Evolutionary conservation across 1,139 yeast genomes (phyloP).

Genomic region (Saccharomycopsis crataegensis): DNA sequence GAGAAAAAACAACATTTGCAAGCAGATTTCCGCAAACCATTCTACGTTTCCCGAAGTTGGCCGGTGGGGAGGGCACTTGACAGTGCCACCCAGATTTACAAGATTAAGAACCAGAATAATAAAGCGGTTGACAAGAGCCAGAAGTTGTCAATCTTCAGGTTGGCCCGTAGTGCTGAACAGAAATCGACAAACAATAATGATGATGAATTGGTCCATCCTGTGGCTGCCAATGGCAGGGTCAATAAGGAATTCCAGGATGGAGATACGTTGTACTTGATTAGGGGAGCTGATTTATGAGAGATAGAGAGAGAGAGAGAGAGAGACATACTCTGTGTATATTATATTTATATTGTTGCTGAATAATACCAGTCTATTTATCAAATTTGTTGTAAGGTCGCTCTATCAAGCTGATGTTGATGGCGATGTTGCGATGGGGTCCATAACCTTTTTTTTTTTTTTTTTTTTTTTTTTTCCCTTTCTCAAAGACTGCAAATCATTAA

Average conservation of each 20-base stretch:
- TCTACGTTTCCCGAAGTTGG: slow-evolving; percentile 57
- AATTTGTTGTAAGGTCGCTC: no score
- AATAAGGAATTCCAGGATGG: slow-evolving; percentile 39
- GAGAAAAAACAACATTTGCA: slow-evolving; percentile 24
- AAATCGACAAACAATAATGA: slow-evolving; percentile 27
- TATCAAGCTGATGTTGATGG: no score
- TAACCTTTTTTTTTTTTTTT: no score
- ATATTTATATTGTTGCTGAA: no score
- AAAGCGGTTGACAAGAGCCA: slow-evolving; percentile 30
- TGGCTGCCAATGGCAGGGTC: slow-evolving; percentile 38
- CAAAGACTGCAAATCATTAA: no score
- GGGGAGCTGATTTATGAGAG: slow-evolving; percentile 32
- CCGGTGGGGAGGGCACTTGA: slow-evolving; percentile 77
- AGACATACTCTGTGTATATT: no score
- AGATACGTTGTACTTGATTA: slow-evolving; percentile 49
- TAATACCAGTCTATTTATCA: no score
- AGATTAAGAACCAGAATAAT: slow-evolving; percentile 52
- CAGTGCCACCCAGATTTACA: slow-evolving; percentile 47
- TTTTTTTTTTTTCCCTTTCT: no score
- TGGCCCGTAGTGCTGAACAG: slow-evolving; percentile 24
- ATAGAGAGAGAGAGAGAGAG: no score
- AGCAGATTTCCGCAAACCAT: slow-evolving; percentile 26
- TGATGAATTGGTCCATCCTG: slow-evolving; percentile 27
- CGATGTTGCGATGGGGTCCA: no score
- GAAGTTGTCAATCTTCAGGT: slow-evolving; percentile 5